Evolutionary conservation across 2,329 filamentous ascomycete genomes (phyloP).

Genomic region (Diaporthe citri): DNA sequence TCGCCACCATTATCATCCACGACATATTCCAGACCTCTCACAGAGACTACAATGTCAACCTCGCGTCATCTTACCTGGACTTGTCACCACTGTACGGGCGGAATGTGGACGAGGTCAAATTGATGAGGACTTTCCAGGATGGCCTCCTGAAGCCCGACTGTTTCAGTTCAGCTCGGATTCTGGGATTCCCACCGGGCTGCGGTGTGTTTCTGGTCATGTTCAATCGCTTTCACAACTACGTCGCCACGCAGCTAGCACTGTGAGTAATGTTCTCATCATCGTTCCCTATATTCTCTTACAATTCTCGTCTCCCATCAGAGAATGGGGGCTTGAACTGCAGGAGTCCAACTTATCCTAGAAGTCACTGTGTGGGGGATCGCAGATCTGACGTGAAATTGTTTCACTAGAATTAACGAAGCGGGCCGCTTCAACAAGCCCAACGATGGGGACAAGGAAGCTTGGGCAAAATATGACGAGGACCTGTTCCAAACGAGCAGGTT

Average conservation of each 20-base stretch:
- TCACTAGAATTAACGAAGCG: conserved; percentile 72
- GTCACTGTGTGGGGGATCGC: conserved; percentile 61
- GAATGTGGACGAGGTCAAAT: conserved; percentile 63
- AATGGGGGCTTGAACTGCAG: background rate
- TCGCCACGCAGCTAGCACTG: conserved; percentile 50
- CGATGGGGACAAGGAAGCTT: conserved; percentile 44
- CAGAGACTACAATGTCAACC: conserved; percentile 71
- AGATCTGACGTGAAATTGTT: conserved; percentile 40
- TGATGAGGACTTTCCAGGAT: conserved; percentile 52
- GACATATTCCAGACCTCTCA: conserved; percentile 75
- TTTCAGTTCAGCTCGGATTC: conserved; percentile 74
- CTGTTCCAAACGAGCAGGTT: conserved; percentile 69
- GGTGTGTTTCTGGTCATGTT: conserved; percentile 77
- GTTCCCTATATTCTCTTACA: background rate
- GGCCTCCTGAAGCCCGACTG: conserved; percentile 79
- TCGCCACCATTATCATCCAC: conserved; percentile 77
- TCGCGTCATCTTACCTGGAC: conserved; percentile 82
- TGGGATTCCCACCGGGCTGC: conserved; percentile 78
- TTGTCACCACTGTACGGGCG: conserved; percentile 80
- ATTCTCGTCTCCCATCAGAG: background rate
- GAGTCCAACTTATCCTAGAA: background rate
- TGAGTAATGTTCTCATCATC: background rate
- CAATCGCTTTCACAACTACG: conserved; percentile 78
- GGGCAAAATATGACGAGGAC: conserved; percentile 57
- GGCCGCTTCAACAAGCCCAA: conserved; percentile 67